Conservation (phyloP, 2,329 filamentous ascomycete species). For the Emmonsia crescens region DNA sequence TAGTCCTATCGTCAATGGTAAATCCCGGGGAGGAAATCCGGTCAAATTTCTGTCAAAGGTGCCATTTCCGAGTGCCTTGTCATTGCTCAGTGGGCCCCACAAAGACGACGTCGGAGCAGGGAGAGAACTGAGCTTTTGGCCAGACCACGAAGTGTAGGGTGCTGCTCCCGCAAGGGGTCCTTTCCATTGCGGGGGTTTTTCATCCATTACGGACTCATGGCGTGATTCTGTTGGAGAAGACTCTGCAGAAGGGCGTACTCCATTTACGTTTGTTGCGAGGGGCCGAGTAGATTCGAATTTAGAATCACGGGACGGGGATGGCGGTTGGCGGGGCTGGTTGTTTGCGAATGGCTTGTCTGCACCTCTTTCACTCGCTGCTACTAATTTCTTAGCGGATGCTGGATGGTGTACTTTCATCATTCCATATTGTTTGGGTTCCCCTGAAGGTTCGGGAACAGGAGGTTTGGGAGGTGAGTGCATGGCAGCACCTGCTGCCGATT, state of each 20-base stretch:
- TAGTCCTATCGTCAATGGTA: slow-evolving; percentile 28
- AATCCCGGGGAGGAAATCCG: slow-evolving; percentile 36
- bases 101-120: slow-evolving; percentile 38
- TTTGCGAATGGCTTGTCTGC: slow-evolving; percentile 22
- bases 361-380: slow-evolving; percentile 25
- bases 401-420: slow-evolving; percentile 53
- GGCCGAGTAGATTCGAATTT: slow-evolving; percentile 18
- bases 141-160: slow-evolving; percentile 29
- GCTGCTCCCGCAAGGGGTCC: slow-evolving; percentile 27
- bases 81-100: slow-evolving; percentile 48
- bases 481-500: slow-evolving; percentile 20
- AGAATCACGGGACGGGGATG: slow-evolving; percentile 24
- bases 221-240: slow-evolving; percentile 12
- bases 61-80: slow-evolving; percentile 52
- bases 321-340: slow-evolving; percentile 19
- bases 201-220: slow-evolving; percentile 22
- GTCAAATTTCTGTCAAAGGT: slow-evolving; percentile 48
- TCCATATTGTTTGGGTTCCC: slow-evolving; percentile 49
- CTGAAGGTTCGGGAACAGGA: slow-evolving; percentile 46
- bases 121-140: slow-evolving; percentile 24
- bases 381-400: slow-evolving; percentile 40
- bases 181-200: slow-evolving; percentile 28
- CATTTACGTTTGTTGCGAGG: slow-evolving; percentile 18
- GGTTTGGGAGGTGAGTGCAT: slow-evolving; percentile 47
- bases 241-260: slow-evolving; percentile 19